Base-by-base conservation (phyloP, 306 rosid genomes). In the Mimosa bimucronata region DNA sequence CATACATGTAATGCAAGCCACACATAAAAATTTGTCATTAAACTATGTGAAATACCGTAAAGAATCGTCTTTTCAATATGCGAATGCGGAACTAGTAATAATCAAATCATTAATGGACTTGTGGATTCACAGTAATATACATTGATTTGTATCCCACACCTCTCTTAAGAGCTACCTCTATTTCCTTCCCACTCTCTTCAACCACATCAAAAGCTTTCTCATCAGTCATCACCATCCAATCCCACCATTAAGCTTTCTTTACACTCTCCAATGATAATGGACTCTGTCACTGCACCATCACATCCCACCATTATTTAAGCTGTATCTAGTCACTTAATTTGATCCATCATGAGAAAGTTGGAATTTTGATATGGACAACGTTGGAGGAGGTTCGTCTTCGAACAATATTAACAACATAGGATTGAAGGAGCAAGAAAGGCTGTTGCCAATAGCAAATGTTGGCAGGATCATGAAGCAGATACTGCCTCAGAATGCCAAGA, bases 381-480 rank as follows among this genome's bases (percentile, higher is more conserved):
- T 80, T 62, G 83, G 76, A 50, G 86, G 85, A 45, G 66, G 88
- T 61, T 41, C 76, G 16, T 84, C 82, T 3, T 72, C 79, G 29
- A 80, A 77, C 53, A 69, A 74, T 53, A 69, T 80, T 5, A 82
- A 79, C 64, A 45, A 78, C 16, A 80, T 79, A 13, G 79, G 84
- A 3, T 78, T 91, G 37, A 92, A 88, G 78, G 97, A 94, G 85
- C 97, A 92, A 74, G 97, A 94, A 53, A 84, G 91, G 64, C n/a
- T 94, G 80, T 79, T 94, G 78, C 98, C 98, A 21, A 94, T 94
- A 64, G 98, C 98, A 8, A 94, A 94, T 79, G 97, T 94, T 21
- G 98, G 98, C 23, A 80, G 97, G 60, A 94, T 94, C 84, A 94
- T 94, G 98, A 92, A 94, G 91, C 92, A 91, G 73, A 92, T 87